Conservation (phyloP, 345 rosid species). For the Stellera chamaejasme region DNA sequence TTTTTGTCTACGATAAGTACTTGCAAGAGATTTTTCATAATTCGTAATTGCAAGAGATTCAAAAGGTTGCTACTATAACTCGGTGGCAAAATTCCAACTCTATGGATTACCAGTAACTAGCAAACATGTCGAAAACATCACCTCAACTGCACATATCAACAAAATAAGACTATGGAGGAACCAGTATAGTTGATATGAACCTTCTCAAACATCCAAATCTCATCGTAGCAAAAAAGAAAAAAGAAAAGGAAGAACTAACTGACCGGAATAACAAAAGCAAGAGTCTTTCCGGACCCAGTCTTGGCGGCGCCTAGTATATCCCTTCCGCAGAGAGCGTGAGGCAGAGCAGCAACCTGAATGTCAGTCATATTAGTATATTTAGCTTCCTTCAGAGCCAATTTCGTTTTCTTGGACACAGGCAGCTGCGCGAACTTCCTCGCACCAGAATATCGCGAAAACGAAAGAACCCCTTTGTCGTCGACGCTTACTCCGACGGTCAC, state of each 20-base stretch:
- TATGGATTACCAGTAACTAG: too few species aligned
- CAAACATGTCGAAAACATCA: too few species aligned
- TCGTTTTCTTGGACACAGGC: slow-evolving; percentile 74
- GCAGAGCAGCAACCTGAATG: slow-evolving; percentile 78
- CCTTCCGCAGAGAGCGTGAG: slow-evolving; percentile 80
- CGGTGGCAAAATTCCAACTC: too few species aligned
- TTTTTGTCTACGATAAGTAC: too few species aligned
- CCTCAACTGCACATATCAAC: too few species aligned
- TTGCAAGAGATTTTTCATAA: too few species aligned
- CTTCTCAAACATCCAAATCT: too few species aligned
- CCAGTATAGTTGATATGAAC: too few species aligned
- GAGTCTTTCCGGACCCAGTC: slow-evolving; percentile 93
- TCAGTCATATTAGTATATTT: slow-evolving; percentile 63
- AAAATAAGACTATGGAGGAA: too few species aligned
- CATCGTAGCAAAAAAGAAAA: not conserved
- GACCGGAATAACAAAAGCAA: slow-evolving; percentile 86
- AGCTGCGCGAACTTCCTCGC: slow-evolving; percentile 47
- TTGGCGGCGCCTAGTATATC: slow-evolving; percentile 93
- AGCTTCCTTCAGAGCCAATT: slow-evolving; percentile 49
- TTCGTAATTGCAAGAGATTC: too few species aligned
- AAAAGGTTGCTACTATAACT: too few species aligned
- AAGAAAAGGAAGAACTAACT: slow-evolving; percentile 16
- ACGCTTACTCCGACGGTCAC: slow-evolving; percentile 48
- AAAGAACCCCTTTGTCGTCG: slow-evolving; percentile 18
- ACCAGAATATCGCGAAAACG: slow-evolving; percentile 61